phyloP scores from a whole-genome alignment of 129 eudicot species.

The Oenanthe sinensis region DNA sequence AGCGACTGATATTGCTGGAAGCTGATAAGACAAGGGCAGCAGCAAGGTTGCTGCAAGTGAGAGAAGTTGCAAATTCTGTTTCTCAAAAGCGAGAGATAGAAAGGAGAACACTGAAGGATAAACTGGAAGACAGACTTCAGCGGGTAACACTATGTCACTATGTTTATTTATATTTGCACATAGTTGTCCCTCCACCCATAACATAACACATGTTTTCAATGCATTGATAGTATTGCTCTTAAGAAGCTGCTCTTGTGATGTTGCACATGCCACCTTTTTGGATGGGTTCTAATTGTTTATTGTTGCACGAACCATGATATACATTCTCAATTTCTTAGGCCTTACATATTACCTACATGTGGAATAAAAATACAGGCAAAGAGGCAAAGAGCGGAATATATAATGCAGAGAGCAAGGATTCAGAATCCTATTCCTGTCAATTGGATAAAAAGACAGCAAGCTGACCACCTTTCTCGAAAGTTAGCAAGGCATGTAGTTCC shows the following conservation, averaged over 20 bases:
- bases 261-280: neutral
- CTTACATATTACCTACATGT: constrained; percentile 6
- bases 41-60: constrained; percentile 56
- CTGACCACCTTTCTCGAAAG: constrained; percentile 54
- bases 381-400: constrained; percentile 62
- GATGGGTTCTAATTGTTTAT: neutral
- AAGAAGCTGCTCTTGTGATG: neutral
- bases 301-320: neutral
- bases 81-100: constrained; percentile 73
- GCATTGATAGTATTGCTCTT: neutral
- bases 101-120: constrained; percentile 66
- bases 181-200: neutral
- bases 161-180: neutral
- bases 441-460: constrained; percentile 51
- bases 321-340: neutral
- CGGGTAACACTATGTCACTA: constrained; percentile 30
- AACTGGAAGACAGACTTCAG: constrained; percentile 67
- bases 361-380: constrained; percentile 44
- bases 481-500: constrained; percentile 41
- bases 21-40: constrained; percentile 63
- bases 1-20: constrained; percentile 63
- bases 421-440: constrained; percentile 28
- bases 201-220: neutral
- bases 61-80: constrained; percentile 42
- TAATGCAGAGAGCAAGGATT: constrained; percentile 53